Base-by-base conservation (phyloP, 176 grass and related monocot species). In the sorghum (Sorghum bicolor) region DNA sequence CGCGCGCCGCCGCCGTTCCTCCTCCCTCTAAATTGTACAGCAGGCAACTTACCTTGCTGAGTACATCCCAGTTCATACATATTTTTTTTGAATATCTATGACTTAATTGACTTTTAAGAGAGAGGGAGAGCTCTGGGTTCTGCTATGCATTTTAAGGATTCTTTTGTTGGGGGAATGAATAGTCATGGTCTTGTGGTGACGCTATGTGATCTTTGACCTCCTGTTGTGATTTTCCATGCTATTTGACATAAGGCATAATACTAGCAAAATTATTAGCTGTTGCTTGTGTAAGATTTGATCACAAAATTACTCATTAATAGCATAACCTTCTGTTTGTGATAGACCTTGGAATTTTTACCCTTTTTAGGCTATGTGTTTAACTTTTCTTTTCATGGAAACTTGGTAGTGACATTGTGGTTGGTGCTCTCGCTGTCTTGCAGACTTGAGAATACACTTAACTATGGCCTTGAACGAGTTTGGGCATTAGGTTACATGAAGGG, bases 401-500 rank as follows among this genome's bases (percentile, higher is more conserved):
- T 58, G 34, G 8, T 57, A 36, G 50, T 58, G 38, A 76, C 48
- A 72, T 13, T 72, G 41, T 75, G 38, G 30, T 36, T 32, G 33
- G 60, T 79, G n/a, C 70, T 80, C 58, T 52, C 89, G 10, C 40
- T 47, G 2, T 60, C 55, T 60, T 60, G 37, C 81, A 92, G 92
- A 64, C 87, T 91, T 74, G 92, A 94, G 84, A 91, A 92, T 53
- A 92, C 89, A 32, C 75, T 94, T 47, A 94, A 94, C 62, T 94
- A 94, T 82, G 92, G 92, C 78, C 89, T 94, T 80, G 92, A 94
- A 75, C 80, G 89, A 64, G 92, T 92, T 85, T 94, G 92, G 92
- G 92, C 92, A 25, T 74, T 94, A 14, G 89, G 92, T 31, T 94
- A 87, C 28, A 94, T 94, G 69, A 94, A 89, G 86, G 83, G 86